Conservation (phyloP, 176 grass and related monocot genomes). For the Carex scoparia region DNA sequence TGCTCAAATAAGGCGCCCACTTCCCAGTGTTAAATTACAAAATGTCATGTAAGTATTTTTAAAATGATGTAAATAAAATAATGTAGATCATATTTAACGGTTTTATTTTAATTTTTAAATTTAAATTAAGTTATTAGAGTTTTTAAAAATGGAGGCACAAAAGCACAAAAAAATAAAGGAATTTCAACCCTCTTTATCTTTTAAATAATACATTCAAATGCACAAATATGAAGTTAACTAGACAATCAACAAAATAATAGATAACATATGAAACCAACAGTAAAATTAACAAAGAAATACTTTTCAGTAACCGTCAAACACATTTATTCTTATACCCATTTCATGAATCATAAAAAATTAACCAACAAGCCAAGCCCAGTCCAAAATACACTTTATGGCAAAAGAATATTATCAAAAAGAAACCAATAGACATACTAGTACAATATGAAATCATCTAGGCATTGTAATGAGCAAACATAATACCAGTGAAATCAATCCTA, state of each 20-base stretch:
- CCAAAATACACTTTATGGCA: neutral
- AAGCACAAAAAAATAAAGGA: no score
- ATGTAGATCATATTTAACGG: no score
- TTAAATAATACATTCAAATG: neutral
- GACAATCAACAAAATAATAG: neutral
- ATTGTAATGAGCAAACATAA: neutral
- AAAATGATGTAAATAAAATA: no score
- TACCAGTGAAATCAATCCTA: neutral
- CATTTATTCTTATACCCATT: neutral
- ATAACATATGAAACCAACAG: neutral
- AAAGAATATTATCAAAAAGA: neutral
- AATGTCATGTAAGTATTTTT: no score
- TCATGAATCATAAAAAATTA: neutral
- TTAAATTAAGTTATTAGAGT: no score
- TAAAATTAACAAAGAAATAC: neutral
- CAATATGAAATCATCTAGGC: neutral
- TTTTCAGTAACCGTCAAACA: neutral
- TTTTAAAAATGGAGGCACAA: no score
- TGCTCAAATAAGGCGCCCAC: no score
- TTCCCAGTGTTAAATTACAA: no score
- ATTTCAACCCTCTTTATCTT: no score
- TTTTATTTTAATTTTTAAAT: no score
- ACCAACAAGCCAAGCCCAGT: neutral
- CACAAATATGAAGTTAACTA: neutral
- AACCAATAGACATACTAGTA: neutral